Conservation (phyloP, 139 green algal genomes). For the Coelastrella sp. region DNA sequence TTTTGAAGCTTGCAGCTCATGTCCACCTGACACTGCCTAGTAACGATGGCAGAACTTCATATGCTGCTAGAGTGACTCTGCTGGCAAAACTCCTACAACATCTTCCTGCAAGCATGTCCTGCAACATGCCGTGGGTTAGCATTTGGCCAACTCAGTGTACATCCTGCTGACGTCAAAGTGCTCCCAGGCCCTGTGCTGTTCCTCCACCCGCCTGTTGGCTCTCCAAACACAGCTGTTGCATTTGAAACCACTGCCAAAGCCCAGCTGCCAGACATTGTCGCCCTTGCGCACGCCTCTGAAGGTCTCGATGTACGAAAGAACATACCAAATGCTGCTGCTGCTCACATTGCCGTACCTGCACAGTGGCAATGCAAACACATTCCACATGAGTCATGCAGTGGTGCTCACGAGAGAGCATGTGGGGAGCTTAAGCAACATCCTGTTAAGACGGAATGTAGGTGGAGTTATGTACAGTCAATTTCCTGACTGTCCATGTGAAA, state of each 20-base stretch:
- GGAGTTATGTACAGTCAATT: no score
- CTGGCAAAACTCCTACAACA: background rate
- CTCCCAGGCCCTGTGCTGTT: constrained; percentile 63
- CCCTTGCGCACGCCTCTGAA: constrained; percentile 70
- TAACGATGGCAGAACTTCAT: no score
- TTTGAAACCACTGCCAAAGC: constrained; percentile 95
- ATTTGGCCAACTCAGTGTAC: constrained; percentile 55
- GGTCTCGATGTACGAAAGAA: constrained; percentile 84
- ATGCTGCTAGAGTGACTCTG: background rate
- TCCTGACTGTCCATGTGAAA: no score
- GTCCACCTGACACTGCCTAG: no score
- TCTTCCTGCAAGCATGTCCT: background rate
- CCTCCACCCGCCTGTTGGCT: constrained; percentile 67
- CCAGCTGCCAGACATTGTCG: constrained; percentile 93
- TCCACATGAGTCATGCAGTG: background rate
- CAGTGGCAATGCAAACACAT: background rate
- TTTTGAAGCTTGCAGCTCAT: no score
- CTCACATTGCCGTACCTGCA: constrained; percentile 86
- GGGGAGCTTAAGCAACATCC: no score
- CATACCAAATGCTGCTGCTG: constrained; percentile 85
- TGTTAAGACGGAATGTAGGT: no score
- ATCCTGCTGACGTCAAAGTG: constrained; percentile 67
- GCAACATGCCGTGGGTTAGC: background rate
- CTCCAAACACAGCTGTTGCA: constrained; percentile 94
- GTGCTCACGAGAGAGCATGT: background rate